Base-by-base conservation (phyloP, 2,329 filamentous ascomycete genomes). In the Microsporum audouinii region DNA sequence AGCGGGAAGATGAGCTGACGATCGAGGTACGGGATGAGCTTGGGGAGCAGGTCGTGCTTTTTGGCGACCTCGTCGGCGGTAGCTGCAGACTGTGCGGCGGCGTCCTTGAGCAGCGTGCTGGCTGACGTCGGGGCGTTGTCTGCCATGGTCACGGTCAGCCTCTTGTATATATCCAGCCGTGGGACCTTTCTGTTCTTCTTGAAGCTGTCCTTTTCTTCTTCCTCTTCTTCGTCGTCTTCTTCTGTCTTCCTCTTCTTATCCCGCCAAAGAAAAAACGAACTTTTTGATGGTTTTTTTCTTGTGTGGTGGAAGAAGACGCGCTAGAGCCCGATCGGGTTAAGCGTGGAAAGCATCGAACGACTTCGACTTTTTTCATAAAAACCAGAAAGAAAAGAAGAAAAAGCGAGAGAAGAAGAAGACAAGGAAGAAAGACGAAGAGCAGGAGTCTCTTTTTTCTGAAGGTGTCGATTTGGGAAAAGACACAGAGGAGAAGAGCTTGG, bases 1-100 rank as follows among this genome's bases (percentile, higher is more conserved):
- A 99, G 84, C 67, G 94, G 94, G 79, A 95, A 99, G 72, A 97
- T 88, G 70, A 99, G 82, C 76, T 99, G 94, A 68, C 94, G 87
- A 80, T 96, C 94, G 76, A 99, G 88, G 76, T 95, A 86, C 68
- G 86, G 86, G 73, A 96, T 88, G 71, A 99, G 81, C 78, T 91
- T 91, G 70, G 90, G 89, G 70, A 96, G 84, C 66, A 97, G 84
- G 74, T 87, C 88, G 79, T 89, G 84, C 75, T 88, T 80, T 74
- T 85, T 84, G 71, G 82, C 84, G 76, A 86, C 80, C 72, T 83
- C 81, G 68, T 72, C 74, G 68, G 70, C 70, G 64, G 69, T 69
- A 63, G 70, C 74, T 60, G 71, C 70, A 53, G 70, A 76, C 69
- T 75, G 78, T 68, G 69, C 77, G 64, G 75, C 75, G 64, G 77